Evolutionary conservation across 768 basidiomycete species (phyloP).

Genomic region (Rhizopogon vinicolor): DNA sequence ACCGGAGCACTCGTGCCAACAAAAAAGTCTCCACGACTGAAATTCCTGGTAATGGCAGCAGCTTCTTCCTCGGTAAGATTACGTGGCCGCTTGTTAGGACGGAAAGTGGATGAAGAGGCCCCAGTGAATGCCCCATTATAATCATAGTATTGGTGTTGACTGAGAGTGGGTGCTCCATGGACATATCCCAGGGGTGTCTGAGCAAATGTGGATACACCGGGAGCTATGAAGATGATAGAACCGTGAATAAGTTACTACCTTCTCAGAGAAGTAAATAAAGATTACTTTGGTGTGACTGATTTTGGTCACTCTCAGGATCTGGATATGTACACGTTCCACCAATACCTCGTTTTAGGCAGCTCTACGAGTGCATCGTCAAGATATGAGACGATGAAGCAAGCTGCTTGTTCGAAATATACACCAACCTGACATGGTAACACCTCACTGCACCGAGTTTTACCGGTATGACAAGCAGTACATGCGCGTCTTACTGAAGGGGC

Average conservation of each 20-base stretch:
- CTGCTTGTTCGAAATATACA: constrained; percentile 1
- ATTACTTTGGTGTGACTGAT: constrained; percentile 25
- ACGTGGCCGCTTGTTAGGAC: constrained; percentile 76
- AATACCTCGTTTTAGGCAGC: constrained; percentile 77
- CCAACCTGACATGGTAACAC: constrained; percentile 75
- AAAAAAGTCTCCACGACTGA: constrained; percentile 77
- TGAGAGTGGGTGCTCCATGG: constrained; percentile 40
- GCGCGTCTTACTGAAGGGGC: constrained; percentile 79
- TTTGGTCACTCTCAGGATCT: constrained; percentile 61
- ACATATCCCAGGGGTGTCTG: constrained; percentile 35
- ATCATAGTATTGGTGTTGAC: constrained; percentile 69
- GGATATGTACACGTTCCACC: constrained; percentile 70
- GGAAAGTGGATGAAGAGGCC: constrained; percentile 71
- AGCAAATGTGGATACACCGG: constrained; percentile 32
- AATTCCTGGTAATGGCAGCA: constrained; percentile 79
- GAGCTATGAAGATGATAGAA: constrained; percentile 18
- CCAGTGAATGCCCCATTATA: constrained; percentile 66
- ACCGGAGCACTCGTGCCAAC: constrained; percentile 79
- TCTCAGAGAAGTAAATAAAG: constrained; percentile 5
- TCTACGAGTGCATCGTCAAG: constrained; percentile 35
- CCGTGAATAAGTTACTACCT: neutral
- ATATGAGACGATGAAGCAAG: neutral
- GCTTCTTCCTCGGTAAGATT: constrained; percentile 81
- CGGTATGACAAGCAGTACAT: constrained; percentile 76
- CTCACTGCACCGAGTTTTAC: constrained; percentile 82